phyloP scores from a whole-genome alignment of 129 eudicot species.

The Flaveria trinervia region DNA sequence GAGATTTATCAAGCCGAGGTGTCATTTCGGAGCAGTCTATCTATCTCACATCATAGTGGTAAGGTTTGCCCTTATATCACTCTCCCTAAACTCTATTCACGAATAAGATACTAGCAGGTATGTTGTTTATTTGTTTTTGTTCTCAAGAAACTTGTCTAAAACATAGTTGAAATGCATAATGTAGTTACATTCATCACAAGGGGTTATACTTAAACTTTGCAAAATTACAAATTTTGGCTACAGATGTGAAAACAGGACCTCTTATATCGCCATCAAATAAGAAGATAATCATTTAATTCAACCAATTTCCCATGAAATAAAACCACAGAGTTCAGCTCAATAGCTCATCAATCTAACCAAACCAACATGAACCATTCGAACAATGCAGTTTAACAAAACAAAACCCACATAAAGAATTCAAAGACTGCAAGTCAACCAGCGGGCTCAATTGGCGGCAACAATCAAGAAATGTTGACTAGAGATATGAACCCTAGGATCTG shows the following conservation, averaged over 20 bases:
- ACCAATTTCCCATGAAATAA: neutral
- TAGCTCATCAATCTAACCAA: neutral
- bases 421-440: slow-evolving; percentile 2
- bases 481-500: slow-evolving; percentile 4
- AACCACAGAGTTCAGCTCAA: neutral
- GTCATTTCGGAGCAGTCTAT: no score
- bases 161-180: neutral
- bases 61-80: no score
- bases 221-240: neutral
- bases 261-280: neutral
- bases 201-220: neutral
- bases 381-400: neutral
- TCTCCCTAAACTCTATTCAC: no score
- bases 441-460: neutral
- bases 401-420: neutral
- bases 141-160: neutral
- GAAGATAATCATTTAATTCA: neutral
- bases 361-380: neutral
- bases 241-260: neutral
- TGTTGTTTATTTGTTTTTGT: neutral
- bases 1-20: no score
- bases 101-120: no score
- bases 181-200: neutral
- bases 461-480: neutral
- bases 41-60: no score